phyloP scores from a whole-genome alignment of 2,329 filamentous ascomycete species.

The Botrytis pseudocinerea region DNA sequence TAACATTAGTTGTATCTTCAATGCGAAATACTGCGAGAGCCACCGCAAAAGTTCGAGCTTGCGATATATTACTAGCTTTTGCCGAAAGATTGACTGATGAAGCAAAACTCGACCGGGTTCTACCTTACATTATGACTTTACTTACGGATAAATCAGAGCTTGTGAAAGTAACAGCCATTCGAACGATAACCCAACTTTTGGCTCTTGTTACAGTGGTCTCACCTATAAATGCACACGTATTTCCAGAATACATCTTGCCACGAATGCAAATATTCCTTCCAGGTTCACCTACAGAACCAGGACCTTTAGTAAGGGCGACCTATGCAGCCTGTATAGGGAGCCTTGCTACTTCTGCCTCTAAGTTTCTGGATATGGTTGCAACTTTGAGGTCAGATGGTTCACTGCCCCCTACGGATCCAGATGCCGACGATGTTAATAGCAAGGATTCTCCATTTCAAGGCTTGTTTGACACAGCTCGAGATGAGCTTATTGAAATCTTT shows the following conservation, averaged over 20 bases:
- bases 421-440: slow-evolving; percentile 70
- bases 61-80: slow-evolving; percentile 89
- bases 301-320: slow-evolving; percentile 76
- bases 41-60: slow-evolving; percentile 83
- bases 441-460: slow-evolving; percentile 73
- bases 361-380: slow-evolving; percentile 88
- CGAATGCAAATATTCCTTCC: slow-evolving; percentile 61
- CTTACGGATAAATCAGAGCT: slow-evolving; percentile 80
- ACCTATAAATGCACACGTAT: slow-evolving; percentile 68
- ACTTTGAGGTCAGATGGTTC: slow-evolving; percentile 82
- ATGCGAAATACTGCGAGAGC: slow-evolving; percentile 86
- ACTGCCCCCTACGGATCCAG: slow-evolving; percentile 73
- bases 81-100: slow-evolving; percentile 90
- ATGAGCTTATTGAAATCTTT: slow-evolving; percentile 79
- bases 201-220: slow-evolving; percentile 88
- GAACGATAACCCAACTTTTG: slow-evolving; percentile 84
- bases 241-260: slow-evolving; percentile 68
- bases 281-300: slow-evolving; percentile 56
- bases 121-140: slow-evolving; percentile 85
- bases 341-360: slow-evolving; percentile 78
- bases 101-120: slow-evolving; percentile 87
- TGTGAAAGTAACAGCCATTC: slow-evolving; percentile 81
- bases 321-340: slow-evolving; percentile 92
- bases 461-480: slow-evolving; percentile 83
- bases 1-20: slow-evolving; percentile 85